Percentiles rank a stretch among this genome's conserved stretches.
Evolutionary conservation across 1,139 yeast genomes (phyloP).

Genomic region (Kurtzmaniella natalensis): DNA sequence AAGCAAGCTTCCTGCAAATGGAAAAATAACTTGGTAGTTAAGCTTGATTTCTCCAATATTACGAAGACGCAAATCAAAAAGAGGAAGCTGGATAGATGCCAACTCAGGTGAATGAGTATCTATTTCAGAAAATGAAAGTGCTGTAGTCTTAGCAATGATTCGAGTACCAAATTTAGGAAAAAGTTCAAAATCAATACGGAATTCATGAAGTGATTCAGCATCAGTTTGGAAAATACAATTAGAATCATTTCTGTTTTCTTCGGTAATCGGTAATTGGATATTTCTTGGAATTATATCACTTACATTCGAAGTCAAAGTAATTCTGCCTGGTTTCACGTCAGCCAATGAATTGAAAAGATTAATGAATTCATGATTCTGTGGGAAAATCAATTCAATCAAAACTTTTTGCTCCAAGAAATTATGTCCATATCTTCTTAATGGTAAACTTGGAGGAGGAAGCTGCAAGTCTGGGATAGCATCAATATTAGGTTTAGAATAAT

Average conservation of each 20-base stretch:
- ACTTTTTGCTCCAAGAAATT: conserved; percentile 88
- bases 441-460: conserved; percentile 94
- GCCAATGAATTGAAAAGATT: conserved; percentile 44
- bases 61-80: conserved; percentile 76
- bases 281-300: conserved; percentile 83
- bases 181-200: conserved; percentile 82
- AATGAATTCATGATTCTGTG: conserved; percentile 49
- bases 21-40: conserved; percentile 79
- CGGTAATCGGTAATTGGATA: conserved; percentile 72
- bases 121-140: conserved; percentile 51
- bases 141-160: conserved; percentile 83
- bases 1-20: conserved; percentile 80
- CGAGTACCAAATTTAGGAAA: conserved; percentile 95
- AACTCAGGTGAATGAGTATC: conserved; percentile 44
- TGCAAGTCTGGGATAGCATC: conserved; percentile 87
- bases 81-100: conserved; percentile 58
- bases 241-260: conserved; percentile 48
- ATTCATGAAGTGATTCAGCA: conserved; percentile 57
- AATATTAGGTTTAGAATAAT: conserved; percentile 31
- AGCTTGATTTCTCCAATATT: conserved; percentile 79
- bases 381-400: conserved; percentile 68
- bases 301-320: conserved; percentile 70
- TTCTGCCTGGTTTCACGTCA: conserved; percentile 47
- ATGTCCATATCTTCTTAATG: conserved; percentile 90
- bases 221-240: conserved; percentile 85